A percentile compares a stretch with the other conserved stretches of the same genome.
These are phyloP conservation scores for Neonectria hederae DNA, from an alignment of 2,329 filamentous ascomycete genomes.

Conservation along the genomic window DNA sequence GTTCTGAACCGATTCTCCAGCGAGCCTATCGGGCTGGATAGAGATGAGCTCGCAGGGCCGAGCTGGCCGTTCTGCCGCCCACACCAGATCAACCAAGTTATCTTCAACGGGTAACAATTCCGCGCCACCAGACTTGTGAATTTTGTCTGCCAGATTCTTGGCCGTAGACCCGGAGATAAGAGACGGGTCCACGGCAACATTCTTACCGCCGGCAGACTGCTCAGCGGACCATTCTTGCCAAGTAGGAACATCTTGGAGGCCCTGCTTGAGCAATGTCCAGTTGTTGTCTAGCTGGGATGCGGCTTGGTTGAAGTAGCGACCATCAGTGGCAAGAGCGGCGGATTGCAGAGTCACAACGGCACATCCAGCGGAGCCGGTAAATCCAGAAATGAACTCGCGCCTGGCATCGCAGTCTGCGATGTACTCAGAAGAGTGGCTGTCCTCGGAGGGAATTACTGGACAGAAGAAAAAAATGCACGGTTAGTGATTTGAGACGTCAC, in stretches of 20 bases:
- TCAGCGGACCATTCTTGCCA: slow-evolving; percentile 97
- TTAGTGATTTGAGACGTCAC: slow-evolving; percentile 18
- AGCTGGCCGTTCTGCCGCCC: slow-evolving; percentile 77
- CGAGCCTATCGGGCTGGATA: slow-evolving; percentile 75
- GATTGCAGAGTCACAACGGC: slow-evolving; percentile 88
- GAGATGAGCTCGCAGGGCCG: slow-evolving; percentile 80
- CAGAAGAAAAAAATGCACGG: slow-evolving; percentile 14
- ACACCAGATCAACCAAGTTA: slow-evolving; percentile 92
- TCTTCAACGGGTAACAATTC: slow-evolving; percentile 78
- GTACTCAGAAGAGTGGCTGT: slow-evolving; percentile 97
- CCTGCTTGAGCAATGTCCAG: slow-evolving; percentile 92
- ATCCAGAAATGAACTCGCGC: slow-evolving; percentile 91
- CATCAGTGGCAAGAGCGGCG: slow-evolving; percentile 92
- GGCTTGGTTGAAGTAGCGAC: slow-evolving; percentile 98
- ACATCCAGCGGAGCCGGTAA: slow-evolving; percentile 93
- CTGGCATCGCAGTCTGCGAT: slow-evolving; percentile 95
- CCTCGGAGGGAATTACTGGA: slow-evolving; percentile 93
- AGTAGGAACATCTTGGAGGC: slow-evolving; percentile 90
- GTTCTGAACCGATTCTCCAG: slow-evolving; percentile 82
- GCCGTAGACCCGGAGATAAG: slow-evolving; percentile 75
- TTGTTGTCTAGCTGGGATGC: slow-evolving; percentile 89
- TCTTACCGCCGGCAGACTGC: slow-evolving; percentile 85
- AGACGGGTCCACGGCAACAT: slow-evolving; percentile 89
- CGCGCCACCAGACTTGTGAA: slow-evolving; percentile 85
- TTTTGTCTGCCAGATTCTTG: slow-evolving; percentile 81